Conservation (phyloP, 2,329 filamentous ascomycete species). For the Colletotrichum acutatum region DNA sequence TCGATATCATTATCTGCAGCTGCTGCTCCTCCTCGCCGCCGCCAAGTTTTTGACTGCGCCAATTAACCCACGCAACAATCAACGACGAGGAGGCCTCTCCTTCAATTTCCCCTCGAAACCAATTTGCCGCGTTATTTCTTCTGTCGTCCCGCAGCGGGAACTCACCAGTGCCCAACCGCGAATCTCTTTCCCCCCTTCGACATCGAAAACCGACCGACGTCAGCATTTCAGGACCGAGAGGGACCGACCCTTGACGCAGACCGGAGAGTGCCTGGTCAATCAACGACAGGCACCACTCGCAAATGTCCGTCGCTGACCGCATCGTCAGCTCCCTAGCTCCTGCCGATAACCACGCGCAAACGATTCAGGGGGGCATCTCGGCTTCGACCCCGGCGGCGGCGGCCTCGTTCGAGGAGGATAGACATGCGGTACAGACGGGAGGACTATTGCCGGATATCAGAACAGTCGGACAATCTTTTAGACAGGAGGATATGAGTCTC, state of each 20-base stretch:
- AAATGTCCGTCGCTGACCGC: constrained; percentile 68
- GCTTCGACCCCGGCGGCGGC: constrained; percentile 43
- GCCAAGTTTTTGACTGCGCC: constrained; percentile 30
- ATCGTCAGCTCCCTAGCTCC: constrained; percentile 63
- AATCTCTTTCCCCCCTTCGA: background rate
- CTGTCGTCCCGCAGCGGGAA: constrained; percentile 1
- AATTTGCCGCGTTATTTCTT: background rate
- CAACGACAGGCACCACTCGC: constrained; percentile 26
- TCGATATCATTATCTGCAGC: constrained; percentile 26
- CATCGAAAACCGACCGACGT: constrained; percentile 1
- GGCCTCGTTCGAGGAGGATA: constrained; percentile 48
- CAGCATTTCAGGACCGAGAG: background rate
- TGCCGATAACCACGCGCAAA: constrained; percentile 43
- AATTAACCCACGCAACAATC: constrained; percentile 24
- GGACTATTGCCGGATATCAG: constrained; percentile 44
- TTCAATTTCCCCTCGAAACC: background rate
- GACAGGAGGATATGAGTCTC: constrained; percentile 31
- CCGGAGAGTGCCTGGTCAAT: constrained; percentile 19
- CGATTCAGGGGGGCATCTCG: constrained; percentile 20
- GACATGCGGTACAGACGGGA: constrained; percentile 43
- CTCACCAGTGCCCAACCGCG: background rate
- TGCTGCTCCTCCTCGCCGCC: constrained; percentile 31
- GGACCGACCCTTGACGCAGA: constrained; percentile 39
- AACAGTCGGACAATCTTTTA: constrained; percentile 28
- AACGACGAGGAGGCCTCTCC: constrained; percentile 25